Base-by-base conservation (phyloP, 495 filamentous ascomycete species). In the Xylaria intraflava region DNA sequence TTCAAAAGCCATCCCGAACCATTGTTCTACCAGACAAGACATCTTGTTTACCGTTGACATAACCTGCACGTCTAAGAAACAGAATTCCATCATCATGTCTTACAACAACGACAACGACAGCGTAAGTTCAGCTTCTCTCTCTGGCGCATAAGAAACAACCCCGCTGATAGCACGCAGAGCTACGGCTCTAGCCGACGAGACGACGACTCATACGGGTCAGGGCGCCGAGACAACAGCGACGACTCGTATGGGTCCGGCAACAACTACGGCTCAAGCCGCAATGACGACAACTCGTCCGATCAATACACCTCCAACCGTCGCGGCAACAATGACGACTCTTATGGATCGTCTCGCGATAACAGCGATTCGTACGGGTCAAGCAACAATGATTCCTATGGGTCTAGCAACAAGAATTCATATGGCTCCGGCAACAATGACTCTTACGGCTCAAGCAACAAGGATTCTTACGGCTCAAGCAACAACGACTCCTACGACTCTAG, bases 31-130 rank as follows among this genome's bases (percentile, higher is more conserved):
- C 26, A 46, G 23, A 10, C 42, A 53, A 14, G 24, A 38, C 20
- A 56, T 24, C n/a, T 1, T 35, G 1, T 12, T 17, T n/a, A 45
- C 14, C 16, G 12, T 16, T 36, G 20, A 46, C 31, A 6, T 53
- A 33, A n/a, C 23, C 12, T 29, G 14, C 33, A 31, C 8, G 1
- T 27, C 24, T 2, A 45, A 20, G 6, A 52, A 36, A 29, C 11
- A 30, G 19, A 33, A n/a, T n/a, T 22, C 22, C 16, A 45, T 66
- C 56, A 61, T 39, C n/a, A 66, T 66, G 64, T 66, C 64, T 57
- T 66, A 66, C 53, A 64, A 56, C 35, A 20, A 49, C 44, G 56
- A 58, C 44, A 41, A 62, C 62, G 23, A 48, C 38, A 42, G 29
- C 39, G 56, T 62, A 39, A 58, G 60, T 19, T 24, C 20, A 47